phyloP scores from a whole-genome alignment of 371 early-diverging fungal genomes.

The Rhizopus sp. region DNA sequence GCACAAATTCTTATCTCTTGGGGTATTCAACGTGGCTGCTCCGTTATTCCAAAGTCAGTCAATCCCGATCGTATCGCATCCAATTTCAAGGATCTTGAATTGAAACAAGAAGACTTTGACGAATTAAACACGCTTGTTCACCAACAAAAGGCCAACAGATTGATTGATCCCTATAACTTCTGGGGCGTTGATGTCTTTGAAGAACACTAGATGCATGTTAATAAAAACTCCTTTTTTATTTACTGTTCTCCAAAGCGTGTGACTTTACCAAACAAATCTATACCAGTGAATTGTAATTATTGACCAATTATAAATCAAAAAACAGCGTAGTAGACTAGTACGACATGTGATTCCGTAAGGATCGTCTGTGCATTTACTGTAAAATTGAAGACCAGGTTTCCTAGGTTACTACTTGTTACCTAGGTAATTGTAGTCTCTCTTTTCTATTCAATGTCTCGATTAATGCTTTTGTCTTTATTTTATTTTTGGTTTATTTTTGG shows the following conservation, averaged over 20 bases:
- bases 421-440: too few relatives aligned
- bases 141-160: slow-evolving; percentile 14
- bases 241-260: neutral
- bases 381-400: too few relatives aligned
- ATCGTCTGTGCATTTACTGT: too few relatives aligned
- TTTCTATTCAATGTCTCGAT: too few relatives aligned
- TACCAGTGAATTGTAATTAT: neutral
- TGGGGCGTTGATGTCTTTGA: slow-evolving; percentile 41
- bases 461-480: too few relatives aligned
- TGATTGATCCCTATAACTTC: slow-evolving; percentile 33
- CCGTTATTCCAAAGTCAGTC: slow-evolving; percentile 63
- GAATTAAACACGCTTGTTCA: slow-evolving; percentile 33
- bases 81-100: slow-evolving; percentile 41
- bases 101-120: slow-evolving; percentile 39
- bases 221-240: slow-evolving; percentile 4
- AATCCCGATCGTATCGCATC: slow-evolving; percentile 48
- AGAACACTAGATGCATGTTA: slow-evolving; percentile 18
- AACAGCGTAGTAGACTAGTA: too few relatives aligned
- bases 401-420: too few relatives aligned
- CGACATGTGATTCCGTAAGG: too few relatives aligned
- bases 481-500: too few relatives aligned
- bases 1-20: slow-evolving; percentile 80
- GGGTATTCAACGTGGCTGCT: slow-evolving; percentile 69
- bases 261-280: too few relatives aligned
- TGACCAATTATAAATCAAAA: neutral